Evolutionary conservation across 1,284 basidiomycete genomes (phyloP), one percentile per base, ranked within the genome.

Genomic region (Golubevia sp.): DNA sequence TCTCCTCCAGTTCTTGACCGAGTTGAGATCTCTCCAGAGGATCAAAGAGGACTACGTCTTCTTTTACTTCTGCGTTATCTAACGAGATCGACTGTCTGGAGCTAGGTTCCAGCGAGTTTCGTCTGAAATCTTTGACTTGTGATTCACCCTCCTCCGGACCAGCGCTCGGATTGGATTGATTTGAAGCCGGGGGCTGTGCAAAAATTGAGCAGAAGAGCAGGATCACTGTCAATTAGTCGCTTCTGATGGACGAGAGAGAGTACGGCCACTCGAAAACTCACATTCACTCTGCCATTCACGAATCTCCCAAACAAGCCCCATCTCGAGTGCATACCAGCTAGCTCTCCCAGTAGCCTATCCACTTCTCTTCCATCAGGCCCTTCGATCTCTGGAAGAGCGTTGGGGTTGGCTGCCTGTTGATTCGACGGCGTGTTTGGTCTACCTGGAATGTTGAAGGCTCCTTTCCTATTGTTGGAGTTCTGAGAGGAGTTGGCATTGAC

Each of bases 241-340:
- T n/a, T n/a, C n/a, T n/a, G n/a, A n/a, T n/a, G n/a, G n/a, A n/a
- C n/a, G n/a, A n/a, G n/a, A n/a, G n/a, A n/a, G n/a, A n/a, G n/a
- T n/a, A n/a, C n/a, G n/a, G n/a, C n/a, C 34, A 54, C 50, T 25
- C 34, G 21, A 15, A 15, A n/a, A 68, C 80, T 75, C 70, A 84
- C 92, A 77, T 86, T 86, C 2, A 94, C 84, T 49, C 91, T 88
- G 61, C 91, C 90, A 52, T 89, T 86, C 48, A 99, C 85, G 80
- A 98, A 99, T 57, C 92, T 90, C 58, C 90, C 88, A 85, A 98
- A 97, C 60, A 97, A 85, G 61, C 90, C 90, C 95, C 96, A 99
- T 59, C 96, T 87, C 5, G 94, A 90, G 38, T 91, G 89, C 88
- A 99, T 93, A 4, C 90, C 91, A 13, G 94, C 90, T 2, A 92